Evolutionary conservation across 2,329 filamentous ascomycete species (phyloP).

Genomic region (Myotisia sp.): DNA sequence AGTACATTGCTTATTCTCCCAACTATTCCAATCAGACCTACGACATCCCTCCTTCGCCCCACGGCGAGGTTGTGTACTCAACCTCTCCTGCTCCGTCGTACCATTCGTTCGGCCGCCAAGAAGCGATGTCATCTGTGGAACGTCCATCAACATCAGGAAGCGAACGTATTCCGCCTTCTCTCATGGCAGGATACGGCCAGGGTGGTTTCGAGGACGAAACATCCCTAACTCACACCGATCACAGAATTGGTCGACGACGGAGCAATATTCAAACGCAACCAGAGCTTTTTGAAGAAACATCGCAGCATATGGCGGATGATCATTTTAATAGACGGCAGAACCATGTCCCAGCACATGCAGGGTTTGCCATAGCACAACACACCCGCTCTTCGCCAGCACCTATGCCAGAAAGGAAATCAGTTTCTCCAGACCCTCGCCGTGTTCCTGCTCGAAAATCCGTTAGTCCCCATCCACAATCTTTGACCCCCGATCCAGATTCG

Average conservation of each 20-base stretch:
- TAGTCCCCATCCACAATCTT: slow-evolving; percentile 38
- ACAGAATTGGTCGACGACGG: background rate
- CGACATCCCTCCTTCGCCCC: slow-evolving; percentile 3
- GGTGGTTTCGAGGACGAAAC: slow-evolving; percentile 14
- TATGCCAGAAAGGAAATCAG: slow-evolving; percentile 17
- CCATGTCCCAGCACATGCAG: slow-evolving; percentile 14
- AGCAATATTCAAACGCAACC: slow-evolving; percentile 1
- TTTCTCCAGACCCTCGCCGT: slow-evolving; percentile 23
- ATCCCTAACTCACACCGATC: background rate
- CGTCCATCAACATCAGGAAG: slow-evolving; percentile 16
- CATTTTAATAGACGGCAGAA: slow-evolving; percentile 17
- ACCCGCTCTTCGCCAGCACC: slow-evolving; percentile 19
- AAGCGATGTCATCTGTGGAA: slow-evolving; percentile 15
- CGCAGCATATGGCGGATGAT: slow-evolving; percentile 19
- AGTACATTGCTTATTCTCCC: slow-evolving; percentile 13
- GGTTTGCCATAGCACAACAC: slow-evolving; percentile 17
- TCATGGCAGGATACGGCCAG: slow-evolving; percentile 30
- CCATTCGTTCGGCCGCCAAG: slow-evolving; percentile 14
- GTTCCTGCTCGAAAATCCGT: slow-evolving; percentile 44
- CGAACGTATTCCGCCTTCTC: slow-evolving; percentile 26
- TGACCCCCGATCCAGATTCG: slow-evolving; percentile 21
- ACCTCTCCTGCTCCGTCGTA: slow-evolving; percentile 16
- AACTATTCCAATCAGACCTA: slow-evolving; percentile 6
- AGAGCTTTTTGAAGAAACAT: slow-evolving; percentile 11
- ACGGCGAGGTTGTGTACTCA: slow-evolving; percentile 12